phyloP scores from a whole-genome alignment of 495 filamentous ascomycete species.

The Schizothecium vesticola region DNA sequence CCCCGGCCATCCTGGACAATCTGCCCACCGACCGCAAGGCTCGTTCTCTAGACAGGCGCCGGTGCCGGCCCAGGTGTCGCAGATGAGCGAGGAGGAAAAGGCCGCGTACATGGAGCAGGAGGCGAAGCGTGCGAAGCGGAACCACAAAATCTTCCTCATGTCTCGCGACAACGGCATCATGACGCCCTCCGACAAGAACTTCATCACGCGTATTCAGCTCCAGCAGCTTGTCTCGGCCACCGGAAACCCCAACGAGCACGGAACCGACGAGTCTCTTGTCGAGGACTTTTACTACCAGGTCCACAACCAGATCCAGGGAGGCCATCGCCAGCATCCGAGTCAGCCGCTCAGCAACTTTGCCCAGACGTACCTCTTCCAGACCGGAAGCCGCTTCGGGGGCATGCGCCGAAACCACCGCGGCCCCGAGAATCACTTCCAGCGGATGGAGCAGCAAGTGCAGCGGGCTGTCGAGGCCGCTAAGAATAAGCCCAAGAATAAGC shows the following conservation, averaged over 20 bases:
- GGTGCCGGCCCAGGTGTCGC: conserved; percentile 64
- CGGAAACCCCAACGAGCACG: conserved; percentile 73
- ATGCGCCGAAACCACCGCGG: conserved; percentile 67
- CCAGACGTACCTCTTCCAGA: conserved; percentile 95
- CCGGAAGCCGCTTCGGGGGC: conserved; percentile 69
- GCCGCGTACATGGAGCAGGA: conserved; percentile 79
- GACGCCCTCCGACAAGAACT: conserved; percentile 99
- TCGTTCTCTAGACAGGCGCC: conserved; percentile 34
- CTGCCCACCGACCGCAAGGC: conserved; percentile 32
- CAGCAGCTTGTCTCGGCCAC: conserved; percentile 92
- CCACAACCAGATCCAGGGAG: conserved; percentile 84
- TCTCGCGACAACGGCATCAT: conserved; percentile 95
- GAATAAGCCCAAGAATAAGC: conserved; percentile 93
- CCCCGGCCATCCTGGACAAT: conserved; percentile 21
- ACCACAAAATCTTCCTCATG: conserved; percentile 94
- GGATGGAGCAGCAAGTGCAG: conserved; percentile 99
- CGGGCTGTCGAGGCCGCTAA: conserved; percentile 96
- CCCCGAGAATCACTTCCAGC: conserved; percentile 91
- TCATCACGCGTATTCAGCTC: conserved; percentile 94
- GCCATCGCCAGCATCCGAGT: conserved; percentile 76
- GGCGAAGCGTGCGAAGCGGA: conserved; percentile 90
- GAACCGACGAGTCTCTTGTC: conserved; percentile 69
- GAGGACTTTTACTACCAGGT: conserved; percentile 99
- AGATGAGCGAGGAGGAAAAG: conserved; percentile 73
- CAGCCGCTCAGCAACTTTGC: conserved; percentile 94